Evolutionary conservation across 108 stramenopile genomes (phyloP), one percentile per base, ranked within the genome.

Genomic region (Conticribra guillardii): DNA sequence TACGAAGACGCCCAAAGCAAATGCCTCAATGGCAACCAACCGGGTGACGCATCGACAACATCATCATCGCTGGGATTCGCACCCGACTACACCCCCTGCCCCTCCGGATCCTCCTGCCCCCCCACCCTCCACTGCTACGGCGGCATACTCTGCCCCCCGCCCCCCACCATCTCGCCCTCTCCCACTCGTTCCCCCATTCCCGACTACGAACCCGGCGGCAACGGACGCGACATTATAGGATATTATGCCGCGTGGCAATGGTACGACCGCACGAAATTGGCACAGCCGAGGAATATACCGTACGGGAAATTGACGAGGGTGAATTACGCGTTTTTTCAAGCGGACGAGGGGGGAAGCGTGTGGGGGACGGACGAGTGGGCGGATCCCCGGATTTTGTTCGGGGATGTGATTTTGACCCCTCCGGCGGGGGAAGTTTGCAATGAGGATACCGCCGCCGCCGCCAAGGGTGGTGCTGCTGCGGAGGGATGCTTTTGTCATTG

Each of bases 201-300:
- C 2, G 18, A 19, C 0, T 46, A 21, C 37, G 11, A 48, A 2
- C 23, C 41, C 18, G 60, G 2, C 0, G 30, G 28, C 18, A 24
- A 51, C 45, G 5, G 16, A 24, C 1, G 27, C 21, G 16, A 7
- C 0, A 54, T 80, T 0, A 49, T 80, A 29, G 79, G 59, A n/a
- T 80, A 80, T 21, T 80, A 74, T 47, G 73, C 79, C 17, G 31
- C 58, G 15, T 80, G 79, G 79, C 79, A 80, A 32, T 74, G 66
- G 67, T 79, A 80, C 28, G 67, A 74, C 46, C 44, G 60, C n/a
- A 30, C 46, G 23, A 67, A 76, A 46, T 50, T 58, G 1, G 67
- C 79, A 0, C 21, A 34, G 16, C 74, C 79, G 0, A 15, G 2
- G 41, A 74, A 74, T 28, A 51, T 80, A 58, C 18, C 54, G 15